Evolutionary conservation across 352 stramenopile genomes (phyloP), one percentile per base, ranked within the genome.

Genomic region (Thalassiosira mediterranea): DNA sequence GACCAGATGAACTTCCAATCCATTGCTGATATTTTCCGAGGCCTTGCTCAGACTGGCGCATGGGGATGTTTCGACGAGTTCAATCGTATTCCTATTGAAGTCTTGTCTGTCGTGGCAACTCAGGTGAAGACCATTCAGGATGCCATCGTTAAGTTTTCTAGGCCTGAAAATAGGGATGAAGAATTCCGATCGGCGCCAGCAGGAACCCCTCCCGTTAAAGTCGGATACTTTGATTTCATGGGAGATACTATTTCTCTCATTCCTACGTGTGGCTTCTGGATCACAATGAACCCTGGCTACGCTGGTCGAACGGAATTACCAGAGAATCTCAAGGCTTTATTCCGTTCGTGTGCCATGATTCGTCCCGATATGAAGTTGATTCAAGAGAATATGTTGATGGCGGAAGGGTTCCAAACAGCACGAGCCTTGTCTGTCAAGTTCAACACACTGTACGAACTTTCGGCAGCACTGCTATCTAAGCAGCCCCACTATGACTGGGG

Each of bases 51-150:
- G 76, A 98, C 95, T 32, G 96, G 95, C 28, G 94, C 96, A 1
- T 98, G 96, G 96, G 96, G 96, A 3, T 98, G 95, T 72, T 98
- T 98, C 79, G 95, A 98, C 65, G 95, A 98, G 77, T 98, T 98
- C 62, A 98, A 98, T 61, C 94, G 96, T 32, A 98, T 98, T 76
- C 95, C 94, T 4, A 96, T 98, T 32, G 96, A 98, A 81, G 96
- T 98, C 8, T 76, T 98, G 4, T 97, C 91, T 0, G 95, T 98
- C 11, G 95, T 98, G 10, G 95, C 95, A 13, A 98, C 95, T 1
- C 96, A 99, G 65, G 95, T 98, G n/a, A 98, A 98, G 72, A 98
- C 95, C 0, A 95, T 99, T 23, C 87, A 98, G 64, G 96, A 99
- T 79, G 94, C 95, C 48, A 94, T 95, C 61, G 87, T 94, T 42